phyloP scores from a whole-genome alignment of 495 filamentous ascomycete species.

The Aspergillus nidulans region DNA sequence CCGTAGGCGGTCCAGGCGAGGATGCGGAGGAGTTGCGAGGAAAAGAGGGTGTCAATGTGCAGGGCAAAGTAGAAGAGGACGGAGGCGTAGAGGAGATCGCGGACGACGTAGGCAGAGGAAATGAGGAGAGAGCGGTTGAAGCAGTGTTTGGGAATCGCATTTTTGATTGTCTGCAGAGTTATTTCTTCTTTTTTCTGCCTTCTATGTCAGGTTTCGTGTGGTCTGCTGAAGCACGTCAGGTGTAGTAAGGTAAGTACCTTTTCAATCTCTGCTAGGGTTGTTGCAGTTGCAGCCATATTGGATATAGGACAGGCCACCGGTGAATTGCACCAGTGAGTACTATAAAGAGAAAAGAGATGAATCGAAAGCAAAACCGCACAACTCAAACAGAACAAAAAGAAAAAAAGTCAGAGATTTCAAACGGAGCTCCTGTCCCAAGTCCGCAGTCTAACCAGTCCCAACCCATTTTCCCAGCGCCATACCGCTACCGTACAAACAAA shows the following conservation, averaged over 20 bases:
- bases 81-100: slow-evolving; percentile 61
- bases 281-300: not conserved
- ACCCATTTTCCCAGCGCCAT: not conserved
- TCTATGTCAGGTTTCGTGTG: not conserved
- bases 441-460: not conserved
- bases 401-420: not conserved
- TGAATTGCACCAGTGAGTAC: no score
- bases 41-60: slow-evolving; percentile 18
- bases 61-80: slow-evolving; percentile 55
- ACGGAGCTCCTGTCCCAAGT: not conserved
- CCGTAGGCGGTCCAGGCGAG: slow-evolving; percentile 66
- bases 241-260: not conserved
- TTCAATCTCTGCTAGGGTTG: not conserved
- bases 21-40: slow-evolving; percentile 45
- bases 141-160: slow-evolving; percentile 81
- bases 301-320: no score
- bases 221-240: no score
- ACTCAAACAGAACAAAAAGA: not conserved
- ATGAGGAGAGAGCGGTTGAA: slow-evolving; percentile 64
- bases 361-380: not conserved
- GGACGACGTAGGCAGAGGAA: slow-evolving; percentile 62
- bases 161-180: slow-evolving; percentile 75
- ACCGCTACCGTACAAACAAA: not conserved
- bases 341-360: not conserved
- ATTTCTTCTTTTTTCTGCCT: not conserved